Evolutionary conservation across 371 early-diverging fungal species (phyloP), one percentile per base, ranked within the genome.

Genomic region (Lichtheimia ramosa): DNA sequence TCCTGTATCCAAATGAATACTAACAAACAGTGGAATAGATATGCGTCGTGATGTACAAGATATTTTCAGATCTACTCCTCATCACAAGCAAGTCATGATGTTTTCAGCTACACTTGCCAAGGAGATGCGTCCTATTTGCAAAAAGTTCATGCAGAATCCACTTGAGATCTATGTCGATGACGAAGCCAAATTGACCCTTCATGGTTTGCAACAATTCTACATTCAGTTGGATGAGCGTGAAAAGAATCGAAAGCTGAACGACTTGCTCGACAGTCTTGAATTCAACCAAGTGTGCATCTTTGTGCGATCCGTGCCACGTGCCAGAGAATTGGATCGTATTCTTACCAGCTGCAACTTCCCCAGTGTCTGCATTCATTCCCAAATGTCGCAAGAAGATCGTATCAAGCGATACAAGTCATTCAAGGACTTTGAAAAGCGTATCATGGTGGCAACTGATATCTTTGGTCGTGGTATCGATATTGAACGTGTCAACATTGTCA

Each of bases 381-480:
- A 86, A 50, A 88, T 98, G 90, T 78, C 74, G 28, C 96, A 97
- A 79, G 90, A 92, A 24, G 95, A 96, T 68, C 89, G 95, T 61
- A 93, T 95, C 69, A 86, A 86, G 58, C 89, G 95, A 43, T 96
- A 98, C 85, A 89, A 92, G 73, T 84, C 87, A 49, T 99, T 99
- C 90, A 99, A 98, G 86, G 89, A 92, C 64, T 95, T 93, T 70
- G 83, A 87, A 63, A 89, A 88, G 76, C 92, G 97, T 67, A 94
- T 99, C 65, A 90, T 99, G 89, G 97, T 99, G 2, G 97, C 99
- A 24, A 99, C 99, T 16, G 96, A 96, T 68, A 89, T 99, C 59
- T 96, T 98, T 77, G 98, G 98, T 12, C 93, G 99, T 78, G 99
- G 99, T 75, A 96, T 99, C 58, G 99, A 99, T 81, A 92, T 99